A percentile compares a stretch with the other conserved stretches of the same genome.
phyloP scores from a whole-genome alignment of 1,284 basidiomycete genomes.

The Coniferiporia weirii region DNA sequence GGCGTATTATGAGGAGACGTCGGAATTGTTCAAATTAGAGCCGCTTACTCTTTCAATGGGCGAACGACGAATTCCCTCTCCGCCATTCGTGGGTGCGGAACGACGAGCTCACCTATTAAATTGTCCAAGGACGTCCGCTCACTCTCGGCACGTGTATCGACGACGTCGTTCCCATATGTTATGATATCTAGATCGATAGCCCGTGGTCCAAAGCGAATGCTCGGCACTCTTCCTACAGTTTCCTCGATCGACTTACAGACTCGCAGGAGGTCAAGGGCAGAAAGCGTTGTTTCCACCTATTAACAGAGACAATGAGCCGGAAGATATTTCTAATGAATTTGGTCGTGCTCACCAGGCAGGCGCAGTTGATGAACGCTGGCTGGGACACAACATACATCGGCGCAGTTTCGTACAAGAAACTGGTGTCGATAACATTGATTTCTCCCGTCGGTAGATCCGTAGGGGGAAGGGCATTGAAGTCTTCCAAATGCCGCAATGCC shows the following conservation, averaged over 20 bases:
- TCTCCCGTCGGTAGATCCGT: conserved; percentile 28
- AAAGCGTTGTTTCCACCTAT: conserved; percentile 71
- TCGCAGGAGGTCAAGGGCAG: conserved; percentile 57
- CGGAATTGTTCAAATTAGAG: neutral
- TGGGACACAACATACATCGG: conserved; percentile 97
- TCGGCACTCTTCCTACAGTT: conserved; percentile 76
- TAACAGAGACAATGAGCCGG: conserved; percentile 1
- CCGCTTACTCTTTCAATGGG: conserved; percentile 78
- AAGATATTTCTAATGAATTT: conserved; percentile 1
- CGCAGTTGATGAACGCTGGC: conserved; percentile 86
- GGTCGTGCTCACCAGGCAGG: conserved; percentile 64
- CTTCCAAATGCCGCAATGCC: conserved; percentile 60
- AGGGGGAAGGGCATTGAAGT: neutral
- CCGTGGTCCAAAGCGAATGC: conserved; percentile 83
- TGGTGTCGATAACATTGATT: conserved; percentile 66
- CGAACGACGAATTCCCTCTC: conserved; percentile 93
- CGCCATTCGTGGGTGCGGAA: conserved; percentile 78
- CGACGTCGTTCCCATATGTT: conserved; percentile 62
- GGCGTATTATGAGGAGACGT: conserved; percentile 1
- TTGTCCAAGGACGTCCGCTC: conserved; percentile 41
- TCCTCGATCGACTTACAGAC: conserved; percentile 75
- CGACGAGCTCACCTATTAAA: conserved; percentile 59
- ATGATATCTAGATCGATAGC: conserved; percentile 91
- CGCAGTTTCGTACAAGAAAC: conserved; percentile 89
- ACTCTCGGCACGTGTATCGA: conserved; percentile 52